These are phyloP conservation scores for Aspergillus glaucus DNA, from an alignment of 2,329 filamentous ascomycete genomes.

Conservation along the genomic window DNA sequence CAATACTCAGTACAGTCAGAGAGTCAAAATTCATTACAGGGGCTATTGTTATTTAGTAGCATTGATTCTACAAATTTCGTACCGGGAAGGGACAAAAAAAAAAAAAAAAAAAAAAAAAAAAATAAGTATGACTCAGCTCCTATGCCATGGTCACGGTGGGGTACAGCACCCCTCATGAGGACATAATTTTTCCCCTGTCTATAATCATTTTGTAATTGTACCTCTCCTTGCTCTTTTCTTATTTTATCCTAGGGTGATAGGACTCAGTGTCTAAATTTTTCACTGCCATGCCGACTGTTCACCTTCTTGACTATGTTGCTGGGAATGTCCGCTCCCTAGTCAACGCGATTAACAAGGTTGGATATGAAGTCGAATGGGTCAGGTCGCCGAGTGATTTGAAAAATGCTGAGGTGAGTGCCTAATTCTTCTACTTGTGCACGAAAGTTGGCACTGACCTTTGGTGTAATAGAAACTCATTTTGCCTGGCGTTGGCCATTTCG, in stretches of 20 bases:
- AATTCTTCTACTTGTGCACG: neutral
- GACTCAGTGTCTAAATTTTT: neutral
- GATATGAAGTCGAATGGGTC: slow-evolving; percentile 90
- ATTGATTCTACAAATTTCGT: too few relatives aligned
- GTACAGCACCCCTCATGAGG: neutral
- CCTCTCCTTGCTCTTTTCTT: neutral
- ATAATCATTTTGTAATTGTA: neutral
- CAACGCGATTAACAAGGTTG: slow-evolving; percentile 94
- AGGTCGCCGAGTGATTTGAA: slow-evolving; percentile 75
- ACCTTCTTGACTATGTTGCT: slow-evolving; percentile 75
- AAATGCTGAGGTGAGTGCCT: slow-evolving; percentile 65
- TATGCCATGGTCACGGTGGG: slow-evolving; percentile 12
- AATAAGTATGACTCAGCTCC: slow-evolving; percentile 19
- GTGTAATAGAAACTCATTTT: slow-evolving; percentile 74
- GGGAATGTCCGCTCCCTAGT: slow-evolving; percentile 93
- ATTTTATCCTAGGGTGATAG: neutral
- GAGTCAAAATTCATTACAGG: too few relatives aligned
- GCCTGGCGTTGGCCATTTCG: slow-evolving; percentile 94
- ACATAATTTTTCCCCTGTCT: neutral
- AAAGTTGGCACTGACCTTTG: slow-evolving; percentile 4
- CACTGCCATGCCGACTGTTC: slow-evolving; percentile 42
- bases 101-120: slow-evolving; percentile 16
- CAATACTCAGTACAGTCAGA: too few relatives aligned
- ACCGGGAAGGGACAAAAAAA: too few relatives aligned
- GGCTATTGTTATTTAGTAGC: too few relatives aligned